A percentile compares a stretch with the other conserved stretches of the same genome.
Evolutionary conservation across 176 grass and related monocot genomes (phyloP).

Genomic region (Typha latifolia): DNA sequence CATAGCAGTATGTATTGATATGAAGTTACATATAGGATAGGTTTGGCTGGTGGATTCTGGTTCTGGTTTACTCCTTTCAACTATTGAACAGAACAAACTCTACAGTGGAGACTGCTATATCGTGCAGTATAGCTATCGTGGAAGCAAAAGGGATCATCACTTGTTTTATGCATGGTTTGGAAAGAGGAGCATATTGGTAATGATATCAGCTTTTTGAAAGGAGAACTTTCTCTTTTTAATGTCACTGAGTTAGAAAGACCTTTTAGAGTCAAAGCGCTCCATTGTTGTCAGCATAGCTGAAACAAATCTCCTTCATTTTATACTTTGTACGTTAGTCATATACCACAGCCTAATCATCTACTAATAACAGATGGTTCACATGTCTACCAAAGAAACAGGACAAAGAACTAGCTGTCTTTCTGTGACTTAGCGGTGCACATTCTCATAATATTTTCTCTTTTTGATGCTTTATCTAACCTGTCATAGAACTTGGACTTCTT

Average conservation of each 20-base stretch:
- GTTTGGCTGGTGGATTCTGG: slow-evolving; percentile 55
- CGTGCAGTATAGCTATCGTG: slow-evolving; percentile 39
- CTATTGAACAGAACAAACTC: slow-evolving; percentile 45
- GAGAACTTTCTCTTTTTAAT: background rate
- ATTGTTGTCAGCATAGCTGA: no score
- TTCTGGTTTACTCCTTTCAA: slow-evolving; percentile 33
- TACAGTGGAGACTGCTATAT: slow-evolving; percentile 69
- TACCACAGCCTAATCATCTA: no score
- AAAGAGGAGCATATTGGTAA: slow-evolving; percentile 51
- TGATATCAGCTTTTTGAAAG: background rate
- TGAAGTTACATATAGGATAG: slow-evolving; percentile 17
- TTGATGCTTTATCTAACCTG: slow-evolving; percentile 16
- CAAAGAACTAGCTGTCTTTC: no score
- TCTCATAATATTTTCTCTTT: background rate
- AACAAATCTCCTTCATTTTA: no score
- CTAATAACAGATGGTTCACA: no score
- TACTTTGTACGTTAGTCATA: no score
- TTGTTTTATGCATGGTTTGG: slow-evolving; percentile 57
- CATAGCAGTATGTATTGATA: slow-evolving; percentile 1
- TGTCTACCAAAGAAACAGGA: background rate
- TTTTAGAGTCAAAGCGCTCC: no score
- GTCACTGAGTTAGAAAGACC: no score
- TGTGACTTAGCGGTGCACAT: no score
- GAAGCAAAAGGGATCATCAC: slow-evolving; percentile 41
- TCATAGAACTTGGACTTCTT: background rate